A percentile compares a stretch with the other conserved stretches of the same genome.
Evolutionary conservation across 2,329 filamentous ascomycete species (phyloP).

Genomic region (Aspergillus transmontanensis): DNA sequence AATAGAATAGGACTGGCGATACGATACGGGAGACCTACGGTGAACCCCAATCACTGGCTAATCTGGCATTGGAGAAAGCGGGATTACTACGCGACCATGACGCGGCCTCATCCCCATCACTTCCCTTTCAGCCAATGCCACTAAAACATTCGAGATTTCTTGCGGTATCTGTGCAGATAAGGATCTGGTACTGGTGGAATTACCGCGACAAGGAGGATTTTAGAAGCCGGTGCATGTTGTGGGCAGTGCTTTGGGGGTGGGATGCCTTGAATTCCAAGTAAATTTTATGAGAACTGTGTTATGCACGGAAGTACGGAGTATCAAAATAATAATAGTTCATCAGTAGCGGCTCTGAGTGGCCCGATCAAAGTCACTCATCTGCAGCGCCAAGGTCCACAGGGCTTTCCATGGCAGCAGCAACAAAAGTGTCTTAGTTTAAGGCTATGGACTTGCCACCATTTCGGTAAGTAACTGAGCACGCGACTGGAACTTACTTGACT

Average conservation of each 20-base stretch:
- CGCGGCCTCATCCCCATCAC: conserved; percentile 3
- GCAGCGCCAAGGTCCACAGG: not conserved
- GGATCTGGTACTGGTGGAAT: not conserved
- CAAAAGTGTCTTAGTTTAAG: not conserved
- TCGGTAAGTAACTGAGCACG: conserved; percentile 3
- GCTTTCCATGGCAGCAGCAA: not conserved
- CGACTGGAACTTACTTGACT: not conserved
- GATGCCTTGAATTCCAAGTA: too few relatives aligned
- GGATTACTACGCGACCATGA: not conserved
- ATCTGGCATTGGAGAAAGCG: not conserved
- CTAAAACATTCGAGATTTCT: not conserved
- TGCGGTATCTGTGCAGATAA: not conserved
- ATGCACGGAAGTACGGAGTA: not conserved
- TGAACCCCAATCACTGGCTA: not conserved
- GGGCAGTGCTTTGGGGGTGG: not conserved
- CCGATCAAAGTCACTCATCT: not conserved
- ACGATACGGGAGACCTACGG: not conserved
- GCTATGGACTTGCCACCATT: not conserved
- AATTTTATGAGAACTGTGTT: not conserved
- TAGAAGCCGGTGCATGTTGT: not conserved
- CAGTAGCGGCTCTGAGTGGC: not conserved
- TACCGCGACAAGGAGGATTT: not conserved
- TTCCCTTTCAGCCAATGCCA: not conserved
- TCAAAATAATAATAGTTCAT: not conserved
- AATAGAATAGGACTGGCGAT: not conserved